These are phyloP conservation scores for Aspergillus ustus DNA, from an alignment of 2,329 filamentous ascomycete species.

Conservation along the genomic window DNA sequence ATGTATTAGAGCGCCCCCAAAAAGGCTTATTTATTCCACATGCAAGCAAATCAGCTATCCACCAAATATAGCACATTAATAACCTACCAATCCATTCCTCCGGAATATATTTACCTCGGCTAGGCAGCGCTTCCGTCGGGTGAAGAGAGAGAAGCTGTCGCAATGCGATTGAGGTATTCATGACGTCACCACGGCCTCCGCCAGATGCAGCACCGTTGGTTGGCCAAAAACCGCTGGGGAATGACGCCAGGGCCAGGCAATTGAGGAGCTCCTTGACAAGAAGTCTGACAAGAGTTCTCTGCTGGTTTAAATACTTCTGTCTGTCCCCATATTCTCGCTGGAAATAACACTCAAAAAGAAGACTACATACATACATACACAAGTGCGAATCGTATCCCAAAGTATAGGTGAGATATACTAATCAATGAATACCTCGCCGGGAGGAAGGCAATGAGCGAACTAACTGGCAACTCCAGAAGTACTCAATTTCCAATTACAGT, in stretches of 20 bases:
- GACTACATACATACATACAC: neutral
- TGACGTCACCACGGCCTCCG: constrained; percentile 17
- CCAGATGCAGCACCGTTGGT: constrained; percentile 5
- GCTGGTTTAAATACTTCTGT: neutral
- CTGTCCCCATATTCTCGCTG: neutral
- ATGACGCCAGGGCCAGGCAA: neutral
- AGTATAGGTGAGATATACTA: neutral
- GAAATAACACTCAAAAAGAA: neutral
- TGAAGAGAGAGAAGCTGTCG: neutral
- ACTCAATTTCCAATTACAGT: neutral
- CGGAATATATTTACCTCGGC: neutral
- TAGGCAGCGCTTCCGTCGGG: neutral
- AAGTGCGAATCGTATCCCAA: neutral
- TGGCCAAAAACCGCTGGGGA: neutral
- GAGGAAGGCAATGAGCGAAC: neutral
- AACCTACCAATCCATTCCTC: constrained; percentile 4
- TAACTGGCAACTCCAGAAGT: neutral
- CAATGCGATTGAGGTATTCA: constrained; percentile 13
- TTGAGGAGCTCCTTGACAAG: neutral
- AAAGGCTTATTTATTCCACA: neutral
- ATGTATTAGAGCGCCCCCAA: neutral
- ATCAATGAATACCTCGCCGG: neutral
- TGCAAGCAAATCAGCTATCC: neutral
- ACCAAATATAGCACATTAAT: neutral
- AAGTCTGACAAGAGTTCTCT: neutral